A percentile compares a stretch with the other conserved stretches of the same genome.
Evolutionary conservation across 768 basidiomycete species (phyloP).

Genomic region (Daedaleopsis nitida): DNA sequence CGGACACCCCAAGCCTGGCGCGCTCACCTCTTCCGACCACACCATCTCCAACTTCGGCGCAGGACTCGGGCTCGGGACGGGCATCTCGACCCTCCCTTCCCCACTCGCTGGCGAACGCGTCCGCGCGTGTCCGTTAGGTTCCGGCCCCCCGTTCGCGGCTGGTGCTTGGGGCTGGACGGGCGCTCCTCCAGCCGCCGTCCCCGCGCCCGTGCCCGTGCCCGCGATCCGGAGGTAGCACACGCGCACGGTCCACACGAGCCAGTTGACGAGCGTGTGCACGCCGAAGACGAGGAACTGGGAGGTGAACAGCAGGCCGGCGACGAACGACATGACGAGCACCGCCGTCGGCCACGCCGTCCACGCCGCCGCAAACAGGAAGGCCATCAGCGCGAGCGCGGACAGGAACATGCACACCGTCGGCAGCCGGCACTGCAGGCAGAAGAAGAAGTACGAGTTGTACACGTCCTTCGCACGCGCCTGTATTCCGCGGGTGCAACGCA

Average conservation of each 20-base stretch:
- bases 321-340: slow-evolving; percentile 57
- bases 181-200: not conserved
- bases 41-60: slow-evolving; percentile 2
- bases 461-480: slow-evolving; percentile 56
- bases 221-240: slow-evolving; percentile 4
- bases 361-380: slow-evolving; percentile 61
- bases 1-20: too few relatives aligned
- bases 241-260: slow-evolving; percentile 21
- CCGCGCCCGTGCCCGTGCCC: not conserved
- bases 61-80: not conserved
- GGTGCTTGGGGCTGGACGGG: too few relatives aligned
- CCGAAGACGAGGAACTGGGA: slow-evolving; percentile 71
- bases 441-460: slow-evolving; percentile 65
- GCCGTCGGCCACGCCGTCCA: slow-evolving; percentile 66
- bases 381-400: slow-evolving; percentile 58
- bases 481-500: not conserved
- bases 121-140: too few relatives aligned
- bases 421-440: slow-evolving; percentile 64
- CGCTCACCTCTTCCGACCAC: not conserved
- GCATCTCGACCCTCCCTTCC: slow-evolving; percentile 9
- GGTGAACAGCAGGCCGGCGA: slow-evolving; percentile 58
- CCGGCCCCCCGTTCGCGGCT: too few relatives aligned
- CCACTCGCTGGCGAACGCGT: not conserved
- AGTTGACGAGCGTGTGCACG: slow-evolving; percentile 26
- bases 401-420: slow-evolving; percentile 63